Conservation (phyloP, 2,329 filamentous ascomycete genomes). For the Colletotrichum orchidophilum region DNA sequence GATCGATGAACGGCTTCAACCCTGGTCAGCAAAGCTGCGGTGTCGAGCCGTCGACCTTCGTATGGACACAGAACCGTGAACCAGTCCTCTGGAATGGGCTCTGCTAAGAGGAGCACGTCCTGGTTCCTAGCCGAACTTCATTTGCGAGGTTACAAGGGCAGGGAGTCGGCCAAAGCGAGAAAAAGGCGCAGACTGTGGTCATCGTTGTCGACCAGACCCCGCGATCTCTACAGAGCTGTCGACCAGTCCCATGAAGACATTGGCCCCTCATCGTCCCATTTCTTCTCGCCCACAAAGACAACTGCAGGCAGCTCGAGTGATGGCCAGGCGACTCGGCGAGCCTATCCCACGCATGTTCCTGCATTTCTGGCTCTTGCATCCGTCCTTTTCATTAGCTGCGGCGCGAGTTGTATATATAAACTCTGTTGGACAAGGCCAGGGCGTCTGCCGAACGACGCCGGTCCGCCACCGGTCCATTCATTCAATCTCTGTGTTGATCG, state of each 20-base stretch:
- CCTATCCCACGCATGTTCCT: slow-evolving; percentile 8
- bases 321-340: slow-evolving; percentile 7
- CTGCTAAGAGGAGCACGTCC: background rate
- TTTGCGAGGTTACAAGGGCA: background rate
- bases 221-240: slow-evolving; percentile 19
- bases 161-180: background rate
- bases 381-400: background rate
- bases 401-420: background rate
- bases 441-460: background rate
- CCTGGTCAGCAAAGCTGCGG: background rate
- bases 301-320: slow-evolving; percentile 11
- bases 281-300: background rate
- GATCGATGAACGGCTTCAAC: background rate
- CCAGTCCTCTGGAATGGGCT: background rate
- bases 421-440: background rate
- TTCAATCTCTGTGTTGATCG: background rate
- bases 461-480: background rate
- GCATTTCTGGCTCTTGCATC: background rate
- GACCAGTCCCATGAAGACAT: slow-evolving; percentile 10
- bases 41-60: background rate
- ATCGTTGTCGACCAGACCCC: slow-evolving; percentile 21
- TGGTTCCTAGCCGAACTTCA: too few species aligned
- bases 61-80: background rate
- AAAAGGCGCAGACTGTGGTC: slow-evolving; percentile 14
- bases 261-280: slow-evolving; percentile 17